phyloP scores from a whole-genome alignment of 306 rosid genomes.

The Canavalia gladiata region DNA sequence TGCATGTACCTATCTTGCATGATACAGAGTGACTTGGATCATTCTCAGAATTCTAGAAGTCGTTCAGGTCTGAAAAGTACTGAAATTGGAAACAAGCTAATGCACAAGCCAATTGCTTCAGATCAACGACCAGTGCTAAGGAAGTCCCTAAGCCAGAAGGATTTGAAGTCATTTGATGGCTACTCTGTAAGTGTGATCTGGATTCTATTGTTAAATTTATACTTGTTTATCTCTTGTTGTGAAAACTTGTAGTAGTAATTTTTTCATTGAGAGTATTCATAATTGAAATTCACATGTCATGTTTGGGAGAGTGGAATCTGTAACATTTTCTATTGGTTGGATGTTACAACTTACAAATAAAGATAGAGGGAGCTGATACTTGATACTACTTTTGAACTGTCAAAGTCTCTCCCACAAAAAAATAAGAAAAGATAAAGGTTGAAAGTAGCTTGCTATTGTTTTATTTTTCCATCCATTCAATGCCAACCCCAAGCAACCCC shows the following conservation, averaged over 20 bases:
- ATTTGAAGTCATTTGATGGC: conserved; percentile 78
- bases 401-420: not conserved
- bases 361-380: not conserved
- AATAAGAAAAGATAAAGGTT: not conserved
- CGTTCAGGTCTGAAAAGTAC: conserved; percentile 58
- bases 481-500: not conserved
- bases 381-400: conserved; percentile 8
- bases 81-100: conserved; percentile 57
- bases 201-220: conserved; percentile 5
- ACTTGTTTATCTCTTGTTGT: conserved; percentile 35
- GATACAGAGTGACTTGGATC: conserved; percentile 87
- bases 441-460: not conserved
- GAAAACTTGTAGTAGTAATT: conserved; percentile 21
- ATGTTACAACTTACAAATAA: not conserved
- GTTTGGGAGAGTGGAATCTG: not conserved
- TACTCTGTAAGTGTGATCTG: conserved; percentile 75
- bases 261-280: conserved; percentile 14
- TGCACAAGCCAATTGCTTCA: conserved; percentile 64
- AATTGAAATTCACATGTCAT: conserved; percentile 7
- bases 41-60: conserved; percentile 61
- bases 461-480: not conserved
- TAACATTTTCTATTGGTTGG: conserved; percentile 3
- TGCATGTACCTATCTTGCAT: conserved; percentile 38
- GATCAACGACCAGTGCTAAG: conserved; percentile 67
- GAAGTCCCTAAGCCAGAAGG: conserved; percentile 85